Evolutionary conservation across 495 filamentous ascomycete species (phyloP), one percentile per base, ranked within the genome.

Genomic region (Lentithecium fluviatile): DNA sequence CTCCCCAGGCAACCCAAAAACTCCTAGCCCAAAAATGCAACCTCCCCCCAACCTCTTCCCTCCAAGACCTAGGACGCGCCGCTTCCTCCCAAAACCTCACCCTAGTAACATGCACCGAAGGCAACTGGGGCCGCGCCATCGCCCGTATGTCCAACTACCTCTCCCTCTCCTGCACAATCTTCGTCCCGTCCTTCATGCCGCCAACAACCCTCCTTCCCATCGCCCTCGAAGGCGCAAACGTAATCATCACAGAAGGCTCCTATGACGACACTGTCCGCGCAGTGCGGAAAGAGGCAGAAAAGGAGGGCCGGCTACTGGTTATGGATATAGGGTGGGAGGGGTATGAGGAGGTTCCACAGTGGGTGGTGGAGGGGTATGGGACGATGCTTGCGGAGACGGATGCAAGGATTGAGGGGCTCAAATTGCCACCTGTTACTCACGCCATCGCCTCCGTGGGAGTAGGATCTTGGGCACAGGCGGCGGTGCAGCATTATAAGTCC

Each of bases 301-400:
- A 64, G 8, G 67, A 70, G 0, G 67, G 61, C 2, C 75, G 71
- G 0, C 56, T 90, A n/a, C 69, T 91, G 52, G 78, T 90, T 11
- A 80, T 85, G 73, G 87, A 89, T 67, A 83, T 79, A 8, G 78
- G 82, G 0, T 87, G 85, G 68, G 75, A 78, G 1, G 82, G 79
- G 0, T 87, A 87, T 58, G 77, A 84, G 50, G 74, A 84, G 52
- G 78, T 89, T 1, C 85, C 87, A 13, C 45, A 80, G 66, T 89
- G 86, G 85, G 85, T 90, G 25, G 82, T 88, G 1, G 85, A 89
- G 13, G 88, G 88, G 5, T 91, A 91, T 65, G 78, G 76, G 12
- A 88, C 85, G 0, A 83, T 89, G 81, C 74, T 89, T 64, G 52
- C 67, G 3, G 88, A 91, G 69, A 74, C 78, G 3, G 85, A 88